Base-by-base conservation (phyloP, 2,329 filamentous ascomycete species). In the Colletotrichum sp. region DNA sequence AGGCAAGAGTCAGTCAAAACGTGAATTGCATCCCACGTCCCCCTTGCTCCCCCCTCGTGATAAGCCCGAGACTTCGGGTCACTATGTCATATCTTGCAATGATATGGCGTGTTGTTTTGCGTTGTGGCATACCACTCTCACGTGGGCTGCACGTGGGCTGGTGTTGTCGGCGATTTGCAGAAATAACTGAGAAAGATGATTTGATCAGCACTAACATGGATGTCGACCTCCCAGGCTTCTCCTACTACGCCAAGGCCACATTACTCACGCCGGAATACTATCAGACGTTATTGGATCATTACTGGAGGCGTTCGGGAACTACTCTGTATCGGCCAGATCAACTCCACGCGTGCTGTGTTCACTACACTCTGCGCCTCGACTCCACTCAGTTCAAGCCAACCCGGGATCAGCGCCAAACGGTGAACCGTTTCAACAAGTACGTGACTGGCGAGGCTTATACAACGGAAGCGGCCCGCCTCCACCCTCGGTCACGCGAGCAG, bases 321-420 rank as follows among this genome's bases (percentile, higher is more conserved):
- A 87, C 95, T 10, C 87, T 97, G 65, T 97, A 97, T 84, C 92
- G 95, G 76, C 95, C 95, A 16, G 94, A 97, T 83, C 93, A 95
- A 80, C 90, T 90, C 75, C 89, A 92, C 72, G 95, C 95, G 77
- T 99, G 97, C 81, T 99, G 97, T 84, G 96, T 96, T 60, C 96
- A 98, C 82, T 99, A 96, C 83, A 96, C 94, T 1, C 93, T 97
- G 70, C 92, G 94, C 63, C 88, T 96, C 24, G 93, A 95, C 80
- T 91, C 92, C 28, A 83, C 87, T 63, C 85, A 88, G 52, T 95
- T 94, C 84, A 92, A 90, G 78, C 88, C 94, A 8, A 90, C 91
- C 32, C 92, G 91, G 82, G 93, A 95, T 80, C 95, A 97, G 81
- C 89, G 95, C 48, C 93, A 96, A 81, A 89, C 93, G 2, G 84